Evolutionary conservation across 2,329 filamentous ascomycete species (phyloP), one percentile per base, ranked within the genome.

Genomic region (Xylaria multiplex): DNA sequence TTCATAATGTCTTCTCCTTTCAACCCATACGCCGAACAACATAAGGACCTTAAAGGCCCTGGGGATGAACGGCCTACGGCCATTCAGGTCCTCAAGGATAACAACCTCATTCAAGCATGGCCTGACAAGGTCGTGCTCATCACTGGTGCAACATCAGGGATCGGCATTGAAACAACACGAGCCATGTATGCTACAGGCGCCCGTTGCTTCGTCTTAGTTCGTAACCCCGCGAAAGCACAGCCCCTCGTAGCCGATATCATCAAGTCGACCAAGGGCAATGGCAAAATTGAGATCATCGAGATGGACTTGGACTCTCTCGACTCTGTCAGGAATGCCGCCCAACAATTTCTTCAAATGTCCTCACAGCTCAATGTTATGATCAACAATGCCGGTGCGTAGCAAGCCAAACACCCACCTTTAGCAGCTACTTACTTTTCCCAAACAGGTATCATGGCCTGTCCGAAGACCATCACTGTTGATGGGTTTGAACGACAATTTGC

Each of bases 401-500:
- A 6, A 11, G 3, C n/a, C n/a, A n/a, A 52, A 22, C 1, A 3
- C n/a, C 32, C 16, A 24, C 42, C 42, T 19, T 14, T 6, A 35
- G 22, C 35, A 48, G 2, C 30, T 35, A 6, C 37, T 55, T 55
- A 49, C 40, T 19, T 16, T 14, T 19, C 13, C 30, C n/a, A n/a
- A 16, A 40, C 14, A 66, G 64, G 64, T 2, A 49, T 66, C 9
- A 63, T 66, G 64, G 59, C 59, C 4, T 69, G 64, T 24, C 63
- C 64, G 4, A 60, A 16, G 35, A 61, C 49, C 40, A 24, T 55
- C 52, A 84, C 81, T 0, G 65, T 65, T 7, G 82, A 84, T 64
- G 82, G 82, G 8, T 80, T 80, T 66, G 84, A 87, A 65, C 72
- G 71, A 0, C 84, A 86, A 62, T 81, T 86, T 66, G 83, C 78